Percentiles rank a stretch among this genome's conserved stretches.
These are phyloP conservation scores for Globisporangium ultimum DNA, from an alignment of 352 stramenopile species.

Conservation along the genomic window DNA sequence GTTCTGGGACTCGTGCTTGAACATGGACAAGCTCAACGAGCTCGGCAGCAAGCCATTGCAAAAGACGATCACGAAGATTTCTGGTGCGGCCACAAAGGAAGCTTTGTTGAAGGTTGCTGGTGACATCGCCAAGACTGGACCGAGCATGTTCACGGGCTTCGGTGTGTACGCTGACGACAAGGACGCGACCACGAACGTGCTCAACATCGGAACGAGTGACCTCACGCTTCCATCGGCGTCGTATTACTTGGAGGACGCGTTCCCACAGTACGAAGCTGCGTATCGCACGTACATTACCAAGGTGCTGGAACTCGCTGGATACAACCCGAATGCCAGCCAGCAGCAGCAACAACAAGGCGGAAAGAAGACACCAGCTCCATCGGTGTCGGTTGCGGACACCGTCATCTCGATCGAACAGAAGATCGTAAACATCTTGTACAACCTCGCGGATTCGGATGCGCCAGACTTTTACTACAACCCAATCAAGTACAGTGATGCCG, in stretches of 20 bases:
- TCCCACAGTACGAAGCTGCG: too few relatives aligned
- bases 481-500: too few relatives aligned
- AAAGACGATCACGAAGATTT: conserved; percentile 34
- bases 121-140: conserved; percentile 33
- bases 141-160: conserved; percentile 70
- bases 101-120: conserved; percentile 43
- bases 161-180: conserved; percentile 54
- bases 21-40: conserved; percentile 39
- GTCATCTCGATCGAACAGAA: conserved; percentile 74
- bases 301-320: too few relatives aligned
- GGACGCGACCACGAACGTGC: conserved; percentile 66
- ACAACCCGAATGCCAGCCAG: conserved; percentile 15
- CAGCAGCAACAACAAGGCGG: conserved; percentile 10
- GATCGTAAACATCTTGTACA: conserved; percentile 50
- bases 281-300: too few relatives aligned
- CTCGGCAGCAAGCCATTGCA: conserved; percentile 40
- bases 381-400: conserved; percentile 5
- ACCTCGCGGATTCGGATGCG: too few relatives aligned
- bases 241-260: conserved; percentile 69
- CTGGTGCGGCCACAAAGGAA: conserved; percentile 18
- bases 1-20: conserved; percentile 68
- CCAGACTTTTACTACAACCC: too few relatives aligned
- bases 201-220: conserved; percentile 70
- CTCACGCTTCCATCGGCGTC: conserved; percentile 77
- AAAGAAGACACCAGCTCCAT: neutral